Evolutionary conservation across 2,329 filamentous ascomycete species (phyloP), one percentile per base, ranked within the genome.

Genomic region (Fusarium sarcochroum): DNA sequence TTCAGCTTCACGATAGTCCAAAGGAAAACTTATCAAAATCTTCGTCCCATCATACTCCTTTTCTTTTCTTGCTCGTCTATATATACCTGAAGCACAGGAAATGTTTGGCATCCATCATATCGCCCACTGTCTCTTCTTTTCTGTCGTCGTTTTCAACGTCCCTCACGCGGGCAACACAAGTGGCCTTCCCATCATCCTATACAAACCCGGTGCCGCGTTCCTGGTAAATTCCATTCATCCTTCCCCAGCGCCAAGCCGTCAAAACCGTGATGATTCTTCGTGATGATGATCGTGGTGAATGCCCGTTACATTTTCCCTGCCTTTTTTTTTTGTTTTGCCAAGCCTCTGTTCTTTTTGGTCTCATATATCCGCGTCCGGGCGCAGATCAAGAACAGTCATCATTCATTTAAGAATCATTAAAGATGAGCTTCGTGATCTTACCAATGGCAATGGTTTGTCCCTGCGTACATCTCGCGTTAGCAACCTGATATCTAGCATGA

Each of bases 381-480:
- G 40, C 47, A 23, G 41, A 50, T 54, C 42, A 54, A 53, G 51
- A 59, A 66, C 48, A 63, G 46, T 69, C 58, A 57, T 72, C 34
- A 62, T 71, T 72, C 62, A 70, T 72, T 73, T 73, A 75, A 63
- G 69, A 52, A 13, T 74, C 72, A 58, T 82, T 79, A 9, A 77
- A 82, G 74, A 89, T 85, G 68, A 99, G 87, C 87, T 94, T 98
- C 63, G 93, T 98, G 80, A 99, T 97, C 88, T 99, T 99, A 77
- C 96, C 96, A 83, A 99, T 99, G 58, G 96, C 96, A 84, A 99
- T 98, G 1, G 96, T 99, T 92, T 98, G 95, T 75, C 96, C 96
- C 90, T 98, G 77, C 55, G 77, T 51, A 68, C 23, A 56, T 21
- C 34, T 38, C 73, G 51, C 77, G 69, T 77, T 76, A 77, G 75